Conservation (phyloP, 768 basidiomycete species). For the Tulasnella sp. region DNA sequence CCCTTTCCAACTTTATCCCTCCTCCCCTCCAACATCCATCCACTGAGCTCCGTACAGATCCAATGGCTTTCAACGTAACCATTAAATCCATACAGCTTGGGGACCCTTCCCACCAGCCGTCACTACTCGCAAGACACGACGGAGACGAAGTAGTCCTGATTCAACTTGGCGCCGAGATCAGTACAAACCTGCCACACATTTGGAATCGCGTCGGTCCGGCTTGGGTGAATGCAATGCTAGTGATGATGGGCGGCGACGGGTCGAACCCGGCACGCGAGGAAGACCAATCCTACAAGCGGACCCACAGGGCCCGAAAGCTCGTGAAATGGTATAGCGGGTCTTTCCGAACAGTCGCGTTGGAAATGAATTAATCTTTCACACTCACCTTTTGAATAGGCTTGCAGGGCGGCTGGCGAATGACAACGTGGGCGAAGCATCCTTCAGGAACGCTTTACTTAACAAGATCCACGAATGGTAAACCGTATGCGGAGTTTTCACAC, state of each 20-base stretch:
- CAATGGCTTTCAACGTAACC: too few species aligned
- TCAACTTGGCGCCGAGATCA: neutral
- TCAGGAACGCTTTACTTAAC: neutral
- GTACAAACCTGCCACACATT: neutral
- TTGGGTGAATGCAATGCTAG: neutral
- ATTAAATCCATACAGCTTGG: too few species aligned
- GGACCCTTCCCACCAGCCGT: too few species aligned
- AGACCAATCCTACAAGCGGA: neutral
- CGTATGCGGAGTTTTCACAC: neutral
- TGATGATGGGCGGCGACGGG: neutral
- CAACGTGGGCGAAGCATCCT: neutral
- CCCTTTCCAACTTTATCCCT: too few species aligned
- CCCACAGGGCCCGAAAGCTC: neutral
- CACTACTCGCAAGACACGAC: neutral
- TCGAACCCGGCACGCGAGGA: neutral
- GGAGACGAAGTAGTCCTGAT: neutral
- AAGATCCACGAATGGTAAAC: neutral
- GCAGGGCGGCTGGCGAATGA: neutral
- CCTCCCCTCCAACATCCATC: too few species aligned
- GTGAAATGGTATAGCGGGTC: neutral
- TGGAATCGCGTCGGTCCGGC: neutral
- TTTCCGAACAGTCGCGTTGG: neutral
- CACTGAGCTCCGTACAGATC: too few species aligned
- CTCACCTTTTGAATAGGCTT: neutral
- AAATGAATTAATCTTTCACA: neutral